Base-by-base conservation (phyloP, 2,329 filamentous ascomycete genomes). In the Aspergillus sp. region DNA sequence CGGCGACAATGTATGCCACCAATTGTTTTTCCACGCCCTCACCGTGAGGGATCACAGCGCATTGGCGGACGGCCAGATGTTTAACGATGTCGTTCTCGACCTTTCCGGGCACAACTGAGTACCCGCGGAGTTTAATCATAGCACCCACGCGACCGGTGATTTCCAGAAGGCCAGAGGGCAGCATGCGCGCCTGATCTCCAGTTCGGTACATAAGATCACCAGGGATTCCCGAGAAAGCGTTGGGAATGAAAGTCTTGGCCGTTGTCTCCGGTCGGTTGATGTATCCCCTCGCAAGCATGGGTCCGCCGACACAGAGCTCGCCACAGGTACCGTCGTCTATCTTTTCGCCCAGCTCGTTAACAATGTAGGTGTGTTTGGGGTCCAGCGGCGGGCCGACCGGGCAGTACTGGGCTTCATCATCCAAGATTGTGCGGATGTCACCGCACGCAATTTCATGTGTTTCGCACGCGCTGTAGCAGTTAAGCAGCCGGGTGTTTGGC, bases 401-500 rank as follows among this genome's bases (percentile, higher is more conserved):
- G 63, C 89, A 91, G 62, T 90, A 89, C 2, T 82, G 78, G 1
- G 84, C 78, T 46, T 89, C 82, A n/a, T 81, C 78, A 52, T 87
- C 80, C 33, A 90, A 72, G 72, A 91, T 89, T 1, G 85, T 82
- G 56, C 81, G 79, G 63, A 93, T 88, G 65, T 92, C 89, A 41
- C 90, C 90, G 62, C 87, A 91, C 1, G 90, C 89, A 60, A 90
- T 86, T 73, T 92, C 89, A 62, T 92, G 89, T 0, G 90, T 93
- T 72, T 93, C 90, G 67, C 89, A 91, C 15, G 90, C 89, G 68
- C 89, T 91, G 76, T 93, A 93, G 66, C 89, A 89, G 65, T 93
- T 93, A 60, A 93, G 83, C 12, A 93, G 75, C 15, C 88, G 85
- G 3, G 85, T 82, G 0, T 86, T 83, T 0, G 90, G 89, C 4